Base-by-base conservation (phyloP, 305 asterid genomes). In the Fraxinus paxiana region DNA sequence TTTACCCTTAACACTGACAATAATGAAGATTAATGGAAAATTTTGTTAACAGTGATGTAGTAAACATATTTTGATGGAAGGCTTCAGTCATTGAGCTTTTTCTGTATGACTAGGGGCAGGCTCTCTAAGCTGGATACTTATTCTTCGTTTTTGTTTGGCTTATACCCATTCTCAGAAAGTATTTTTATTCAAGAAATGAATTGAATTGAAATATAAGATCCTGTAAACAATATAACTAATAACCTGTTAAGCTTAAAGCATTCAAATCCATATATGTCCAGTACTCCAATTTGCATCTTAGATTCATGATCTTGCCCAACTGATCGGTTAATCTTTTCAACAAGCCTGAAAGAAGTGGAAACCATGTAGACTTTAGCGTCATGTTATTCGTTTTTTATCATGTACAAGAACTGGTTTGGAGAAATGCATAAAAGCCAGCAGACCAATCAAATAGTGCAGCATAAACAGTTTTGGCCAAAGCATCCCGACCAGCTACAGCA, bases 241-340 rank as follows among this genome's bases (percentile, higher is more conserved):
- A 81, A 94, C 98, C 98, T 96, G 89, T 96, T 96, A 77, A 82
- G 87, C 88, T 89, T 94, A 84, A 96, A 96, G 92, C 98, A 92
- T 84, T 96, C 99, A 90, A 96, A 96, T 80, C 99, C 99, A 88
- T 96, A 96, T 43, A 96, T 96, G 86, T 96, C 99, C 86, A 96
- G 86, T 80, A 96, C 99, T 76, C 99, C 99, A 83, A 96, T 92
- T 84, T 90, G 97, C 37, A 92, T 87, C 89, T 82, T 92, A 48
- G 99, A 94, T 83, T 92, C 88, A 69, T 72, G 90, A 89, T 96
- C 99, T 88, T 96, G 99, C 78, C 99, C 99, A 83, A 96, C 98
- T 78, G 99, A 94, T 87, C 90, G 85, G 83, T 96, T 96, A 81
- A 96, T 90, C 90, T 92, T 96, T 61, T 96, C 98, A 81, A 96